Conservation (phyloP, 177 flowering plant species). For the Vitis hybrid region DNA sequence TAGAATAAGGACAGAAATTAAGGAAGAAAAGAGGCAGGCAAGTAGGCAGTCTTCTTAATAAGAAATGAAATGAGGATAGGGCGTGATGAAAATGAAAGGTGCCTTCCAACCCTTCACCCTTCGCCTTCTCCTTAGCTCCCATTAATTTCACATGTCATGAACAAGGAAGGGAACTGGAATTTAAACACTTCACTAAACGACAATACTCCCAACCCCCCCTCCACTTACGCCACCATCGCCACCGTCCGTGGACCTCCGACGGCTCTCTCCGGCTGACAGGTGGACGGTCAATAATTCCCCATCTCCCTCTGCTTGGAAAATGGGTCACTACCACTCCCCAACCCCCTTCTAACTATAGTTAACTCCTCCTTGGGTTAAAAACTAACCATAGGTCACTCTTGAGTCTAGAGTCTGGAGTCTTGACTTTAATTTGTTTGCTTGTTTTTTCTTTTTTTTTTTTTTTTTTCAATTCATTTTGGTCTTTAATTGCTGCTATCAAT, state of each 20-base stretch:
- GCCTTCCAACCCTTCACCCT: too few relatives aligned
- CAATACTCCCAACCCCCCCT: constrained; percentile 1
- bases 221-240: not conserved
- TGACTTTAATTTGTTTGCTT: not conserved
- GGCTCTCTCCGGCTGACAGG: too few relatives aligned
- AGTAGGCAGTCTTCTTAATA: too few relatives aligned
- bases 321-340: too few relatives aligned
- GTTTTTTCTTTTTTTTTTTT: too few relatives aligned
- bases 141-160: not conserved
- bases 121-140: not conserved
- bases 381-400: not conserved
- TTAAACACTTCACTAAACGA: constrained; percentile 21
- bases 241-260: too few relatives aligned
- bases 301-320: too few relatives aligned
- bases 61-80: too few relatives aligned
- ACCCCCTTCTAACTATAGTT: not conserved
- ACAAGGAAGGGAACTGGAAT: not conserved
- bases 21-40: too few relatives aligned
- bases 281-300: too few relatives aligned
- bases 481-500: not conserved
- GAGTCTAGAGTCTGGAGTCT: not conserved
- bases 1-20: too few relatives aligned
- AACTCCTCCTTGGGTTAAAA: not conserved
- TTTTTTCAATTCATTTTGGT: not conserved
- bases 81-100: too few relatives aligned